Conservation (phyloP, 208 protist species). For the Wallacemonas rigidus region DNA sequence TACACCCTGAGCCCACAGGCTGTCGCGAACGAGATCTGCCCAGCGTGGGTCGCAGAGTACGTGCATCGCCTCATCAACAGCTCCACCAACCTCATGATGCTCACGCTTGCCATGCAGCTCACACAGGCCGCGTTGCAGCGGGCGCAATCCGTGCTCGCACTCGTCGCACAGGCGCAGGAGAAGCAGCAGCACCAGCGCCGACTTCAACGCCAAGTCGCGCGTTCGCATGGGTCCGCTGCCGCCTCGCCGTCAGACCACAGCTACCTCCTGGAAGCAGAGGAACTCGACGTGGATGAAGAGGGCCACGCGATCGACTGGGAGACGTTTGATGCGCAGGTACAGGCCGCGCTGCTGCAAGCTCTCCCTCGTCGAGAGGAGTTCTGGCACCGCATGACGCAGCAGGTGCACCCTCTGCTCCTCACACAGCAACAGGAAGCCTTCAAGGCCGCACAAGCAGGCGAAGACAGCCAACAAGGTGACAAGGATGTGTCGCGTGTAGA, state of each 20-base stretch:
- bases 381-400: constrained; percentile 92
- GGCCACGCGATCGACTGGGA: constrained; percentile 52
- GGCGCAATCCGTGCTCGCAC: constrained; percentile 56
- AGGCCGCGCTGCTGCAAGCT: constrained; percentile 50
- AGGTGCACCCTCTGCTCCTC: constrained; percentile 65
- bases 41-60: constrained; percentile 79
- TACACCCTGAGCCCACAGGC: constrained; percentile 77
- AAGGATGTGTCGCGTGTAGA: constrained; percentile 33
- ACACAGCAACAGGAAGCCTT: neutral
- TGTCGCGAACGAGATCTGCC: constrained; percentile 83
- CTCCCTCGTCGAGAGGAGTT: constrained; percentile 88
- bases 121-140: constrained; percentile 80
- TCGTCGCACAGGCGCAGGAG: constrained; percentile 55
- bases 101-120: constrained; percentile 80
- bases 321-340: constrained; percentile 72
- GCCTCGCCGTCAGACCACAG: constrained; percentile 9
- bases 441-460: neutral
- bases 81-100: constrained; percentile 73
- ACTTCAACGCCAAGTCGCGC: neutral
- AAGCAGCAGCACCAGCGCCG: constrained; percentile 15
- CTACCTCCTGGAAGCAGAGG: constrained; percentile 24
- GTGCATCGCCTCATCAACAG: constrained; percentile 84
- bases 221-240: neutral
- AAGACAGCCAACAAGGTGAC: neutral
- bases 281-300: constrained; percentile 11